A percentile compares a stretch with the other conserved stretches of the same genome.
Evolutionary conservation across 78 protist genomes (phyloP).

Genomic region (Anaeramoeba ignava): DNA sequence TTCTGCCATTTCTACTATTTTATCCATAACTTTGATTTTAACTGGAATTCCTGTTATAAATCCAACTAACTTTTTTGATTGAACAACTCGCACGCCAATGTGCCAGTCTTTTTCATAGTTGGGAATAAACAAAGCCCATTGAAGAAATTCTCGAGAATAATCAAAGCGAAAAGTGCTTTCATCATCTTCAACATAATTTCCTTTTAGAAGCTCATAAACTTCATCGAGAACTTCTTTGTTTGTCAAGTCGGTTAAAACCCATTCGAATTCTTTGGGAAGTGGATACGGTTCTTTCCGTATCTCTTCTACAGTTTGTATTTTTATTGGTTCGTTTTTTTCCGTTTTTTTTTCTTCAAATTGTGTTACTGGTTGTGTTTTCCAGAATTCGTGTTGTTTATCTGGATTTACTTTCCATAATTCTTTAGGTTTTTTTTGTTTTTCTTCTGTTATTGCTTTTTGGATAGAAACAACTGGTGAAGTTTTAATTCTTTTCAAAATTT

Average conservation of each 20-base stretch:
- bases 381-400: neutral
- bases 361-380: neutral
- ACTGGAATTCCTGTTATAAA: constrained; percentile 91
- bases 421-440: no score
- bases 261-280: neutral
- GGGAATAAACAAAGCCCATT: constrained; percentile 91
- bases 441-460: no score
- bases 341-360: neutral
- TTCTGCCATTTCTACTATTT: constrained; percentile 51
- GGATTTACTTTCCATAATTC: no score
- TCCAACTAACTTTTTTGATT: constrained; percentile 56
- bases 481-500: no score
- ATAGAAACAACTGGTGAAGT: no score
- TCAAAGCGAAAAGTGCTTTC: constrained; percentile 94
- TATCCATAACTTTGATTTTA: constrained; percentile 25
- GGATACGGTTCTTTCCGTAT: neutral
- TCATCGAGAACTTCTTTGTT: constrained; percentile 24
- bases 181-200: constrained; percentile 93
- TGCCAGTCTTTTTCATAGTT: constrained; percentile 68
- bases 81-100: constrained; percentile 63
- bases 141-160: constrained; percentile 74
- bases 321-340: neutral
- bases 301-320: neutral
- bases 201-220: constrained; percentile 62
- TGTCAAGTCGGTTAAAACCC: neutral